Base-by-base conservation (phyloP, 2,329 filamentous ascomycete genomes). In the Ophiocordyceps sinensis region DNA sequence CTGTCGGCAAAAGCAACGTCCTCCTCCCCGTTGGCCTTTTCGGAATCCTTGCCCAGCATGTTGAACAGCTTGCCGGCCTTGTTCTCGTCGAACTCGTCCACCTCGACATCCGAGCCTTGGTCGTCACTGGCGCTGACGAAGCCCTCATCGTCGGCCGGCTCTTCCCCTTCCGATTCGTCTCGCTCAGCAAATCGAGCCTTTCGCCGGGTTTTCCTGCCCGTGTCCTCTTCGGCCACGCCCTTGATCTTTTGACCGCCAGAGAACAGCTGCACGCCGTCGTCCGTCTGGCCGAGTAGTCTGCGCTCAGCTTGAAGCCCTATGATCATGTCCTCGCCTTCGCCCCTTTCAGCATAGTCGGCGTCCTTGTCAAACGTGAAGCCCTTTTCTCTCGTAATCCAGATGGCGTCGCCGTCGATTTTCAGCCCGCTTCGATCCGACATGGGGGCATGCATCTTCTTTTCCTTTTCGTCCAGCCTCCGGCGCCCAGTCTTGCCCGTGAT, bases 391-490 rank as follows among this genome's bases (percentile, higher is more conserved):
- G 77, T 80, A 45, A 81, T 95, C 66, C 94, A 98, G 31, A 98
- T 88, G 8, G 89, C 88, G 62, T 98, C 91, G 45, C 94, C 94
- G 50, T 98, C 91, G 40, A 98, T 89, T 56, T 96, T 79, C 12
- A 98, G 76, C 53, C 91, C 91, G 49, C 88, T 93, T 29, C 94
- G 87, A 62, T 98, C 91, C 23, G 88, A 94, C 89, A 98, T 96
- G 29, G 91, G 93, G 3, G 91, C 93, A 61, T 95, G 93, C 5
- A 98, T 67, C 51, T 93, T 77, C 65, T 95, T 95, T 57, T 98
- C 89, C 63, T 96, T 98, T 57, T 98, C 91, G 28, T 93, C 91
- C 13, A 98, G 65, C 43, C 88, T 74, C 53, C 81, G 78, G 47
- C 87, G 71, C 34, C 80, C 81, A 29, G 79, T 79, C 60, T 94